Evolutionary conservation across 129 eudicot species (phyloP), one percentile per base, ranked within the genome.

Genomic region (Lactuca saligna): DNA sequence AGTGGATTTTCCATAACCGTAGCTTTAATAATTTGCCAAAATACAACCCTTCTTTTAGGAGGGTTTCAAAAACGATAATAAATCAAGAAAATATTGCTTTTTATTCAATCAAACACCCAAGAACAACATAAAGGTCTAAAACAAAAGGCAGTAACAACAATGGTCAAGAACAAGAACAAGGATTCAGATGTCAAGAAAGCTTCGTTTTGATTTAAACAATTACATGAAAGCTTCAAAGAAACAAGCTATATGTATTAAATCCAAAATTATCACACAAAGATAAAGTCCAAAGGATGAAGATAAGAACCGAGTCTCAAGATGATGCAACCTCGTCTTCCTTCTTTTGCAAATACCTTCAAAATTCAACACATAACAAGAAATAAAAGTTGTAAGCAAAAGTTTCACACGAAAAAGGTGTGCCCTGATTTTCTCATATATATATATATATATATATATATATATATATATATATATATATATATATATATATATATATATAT

Each of bases 241-340:
- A 54, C 35, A 51, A 51, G 14, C 13, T 42, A 48, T 58, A 1
- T 25, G 29, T 25, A 42, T 13, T 57, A 37, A 33, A 75, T 66
- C 51, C 17, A 58, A 66, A 49, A 75, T 59, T 66, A 67, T 58
- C 80, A 67, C 79, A 35, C 61, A 61, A 60, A 5, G 59, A 44
- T 3, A 61, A 8, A 13, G 56, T 38, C 54, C 38, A 17, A 50
- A 53, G 48, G 35, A 44, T 32, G 17, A 58, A 75, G 12, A 29
- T 59, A 66, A 58, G 9, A 67, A 1, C 8, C 42, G 49, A 20
- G 6, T 41, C 68, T 76, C 68, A 76, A 60, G 70, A 54, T 61
- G 90, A 62, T 63, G 63, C 41, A n/a, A 78, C 75, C 56, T 86
- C 75, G 16, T 74, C 92, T 49, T 69, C 83, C 70, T 83, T 83